Percentiles rank a stretch among this genome's conserved stretches.
Evolutionary conservation across 2,329 filamentous ascomycete species (phyloP).

Genomic region (Thielaviopsis populi): DNA sequence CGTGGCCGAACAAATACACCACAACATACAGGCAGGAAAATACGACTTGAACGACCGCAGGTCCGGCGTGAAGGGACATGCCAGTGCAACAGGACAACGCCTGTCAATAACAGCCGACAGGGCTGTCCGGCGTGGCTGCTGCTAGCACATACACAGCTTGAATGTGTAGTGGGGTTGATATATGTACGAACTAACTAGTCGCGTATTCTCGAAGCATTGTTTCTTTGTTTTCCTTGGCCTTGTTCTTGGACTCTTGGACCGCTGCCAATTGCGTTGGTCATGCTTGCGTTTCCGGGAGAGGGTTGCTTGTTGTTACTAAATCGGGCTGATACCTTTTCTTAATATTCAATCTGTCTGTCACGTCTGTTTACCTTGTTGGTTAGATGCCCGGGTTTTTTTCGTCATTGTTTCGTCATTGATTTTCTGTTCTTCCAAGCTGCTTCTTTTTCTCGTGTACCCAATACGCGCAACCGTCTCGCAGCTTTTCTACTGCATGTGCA

Average conservation of each 20-base stretch:
- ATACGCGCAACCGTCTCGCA: not conserved
- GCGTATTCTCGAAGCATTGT: not conserved
- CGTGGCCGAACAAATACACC: constrained; percentile 87
- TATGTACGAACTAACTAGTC: not conserved
- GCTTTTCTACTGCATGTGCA: not conserved
- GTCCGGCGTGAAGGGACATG: constrained; percentile 71
- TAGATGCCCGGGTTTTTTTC: not conserved
- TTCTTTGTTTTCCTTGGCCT: not conserved
- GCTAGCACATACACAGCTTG: constrained; percentile 24
- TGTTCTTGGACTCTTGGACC: not conserved
- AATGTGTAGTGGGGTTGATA: too few relatives aligned
- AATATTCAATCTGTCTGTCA: not conserved
- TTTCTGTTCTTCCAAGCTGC: not conserved
- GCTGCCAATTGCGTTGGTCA: not conserved
- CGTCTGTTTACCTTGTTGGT: not conserved
- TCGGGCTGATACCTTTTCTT: not conserved
- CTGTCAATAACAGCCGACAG: constrained; percentile 29
- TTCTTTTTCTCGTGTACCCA: not conserved
- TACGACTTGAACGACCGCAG: constrained; percentile 90
- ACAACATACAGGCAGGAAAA: constrained; percentile 87
- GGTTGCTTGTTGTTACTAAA: not conserved
- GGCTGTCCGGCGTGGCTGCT: constrained; percentile 32
- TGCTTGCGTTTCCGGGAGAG: not conserved
- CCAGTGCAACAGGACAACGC: constrained; percentile 33
- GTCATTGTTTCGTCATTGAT: too few relatives aligned